Conservation (phyloP, 768 basidiomycete genomes). For the Mycena galopus region DNA sequence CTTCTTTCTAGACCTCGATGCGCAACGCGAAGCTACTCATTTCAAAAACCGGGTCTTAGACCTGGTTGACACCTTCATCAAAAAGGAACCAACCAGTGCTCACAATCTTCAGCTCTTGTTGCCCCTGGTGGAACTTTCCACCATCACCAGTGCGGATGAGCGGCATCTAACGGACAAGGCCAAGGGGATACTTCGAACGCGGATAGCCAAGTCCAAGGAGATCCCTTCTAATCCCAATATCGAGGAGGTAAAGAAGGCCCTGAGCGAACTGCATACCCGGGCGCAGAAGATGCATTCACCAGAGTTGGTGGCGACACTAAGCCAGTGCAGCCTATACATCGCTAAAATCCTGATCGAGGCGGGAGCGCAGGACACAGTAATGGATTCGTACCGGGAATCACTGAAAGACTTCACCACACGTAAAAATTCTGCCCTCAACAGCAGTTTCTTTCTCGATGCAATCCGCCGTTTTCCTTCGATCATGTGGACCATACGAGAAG, state of each 20-base stretch:
- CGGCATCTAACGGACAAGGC: slow-evolving; percentile 92
- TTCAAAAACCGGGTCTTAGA: slow-evolving; percentile 98
- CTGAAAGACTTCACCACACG: slow-evolving; percentile 82
- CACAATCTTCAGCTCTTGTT: slow-evolving; percentile 75
- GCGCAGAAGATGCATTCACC: slow-evolving; percentile 75
- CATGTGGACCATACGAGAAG: slow-evolving; percentile 75
- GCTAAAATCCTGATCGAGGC: slow-evolving; percentile 60
- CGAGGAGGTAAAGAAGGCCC: slow-evolving; percentile 59
- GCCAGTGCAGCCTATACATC: slow-evolving; percentile 79
- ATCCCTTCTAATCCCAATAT: slow-evolving; percentile 61
- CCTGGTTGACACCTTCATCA: slow-evolving; percentile 88
- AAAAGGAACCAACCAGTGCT: slow-evolving; percentile 81
- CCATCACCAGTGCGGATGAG: slow-evolving; percentile 79
- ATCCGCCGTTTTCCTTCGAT: slow-evolving; percentile 71
- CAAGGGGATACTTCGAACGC: slow-evolving; percentile 78
- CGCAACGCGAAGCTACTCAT: slow-evolving; percentile 90
- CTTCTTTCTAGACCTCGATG: slow-evolving; percentile 64
- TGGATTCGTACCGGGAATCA: slow-evolving; percentile 73
- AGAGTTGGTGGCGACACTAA: slow-evolving; percentile 74
- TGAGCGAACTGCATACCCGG: slow-evolving; percentile 77
- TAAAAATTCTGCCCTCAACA: slow-evolving; percentile 83
- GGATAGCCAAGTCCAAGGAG: slow-evolving; percentile 83
- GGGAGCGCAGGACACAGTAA: slow-evolving; percentile 59
- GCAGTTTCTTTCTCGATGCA: slow-evolving; percentile 84
- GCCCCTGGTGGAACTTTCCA: slow-evolving; percentile 83